Evolutionary conservation across 2,329 filamentous ascomycete genomes (phyloP).

Genomic region (Ophiosphaerella korrae): DNA sequence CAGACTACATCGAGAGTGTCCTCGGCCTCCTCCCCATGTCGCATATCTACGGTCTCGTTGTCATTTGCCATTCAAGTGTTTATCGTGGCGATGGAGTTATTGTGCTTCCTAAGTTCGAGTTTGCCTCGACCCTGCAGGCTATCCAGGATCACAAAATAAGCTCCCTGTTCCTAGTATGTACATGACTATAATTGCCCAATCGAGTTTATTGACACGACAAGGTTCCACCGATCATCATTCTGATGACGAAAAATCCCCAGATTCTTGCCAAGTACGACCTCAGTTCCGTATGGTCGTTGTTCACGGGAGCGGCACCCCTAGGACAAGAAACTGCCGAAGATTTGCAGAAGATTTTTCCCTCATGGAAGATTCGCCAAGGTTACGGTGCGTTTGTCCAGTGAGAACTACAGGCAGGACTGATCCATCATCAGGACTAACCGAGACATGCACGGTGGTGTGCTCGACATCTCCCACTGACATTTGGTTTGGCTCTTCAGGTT

Average conservation of each 20-base stretch:
- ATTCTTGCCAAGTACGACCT: conserved; percentile 70
- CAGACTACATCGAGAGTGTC: conserved; percentile 56
- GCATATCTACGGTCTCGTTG: conserved; percentile 79
- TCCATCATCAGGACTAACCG: conserved; percentile 66
- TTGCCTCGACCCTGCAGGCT: conserved; percentile 65
- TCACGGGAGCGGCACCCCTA: conserved; percentile 78
- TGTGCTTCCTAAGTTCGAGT: conserved; percentile 76
- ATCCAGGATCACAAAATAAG: conserved; percentile 73
- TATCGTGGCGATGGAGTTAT: conserved; percentile 77
- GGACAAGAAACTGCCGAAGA: conserved; percentile 74
- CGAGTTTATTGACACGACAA: conserved; percentile 33
- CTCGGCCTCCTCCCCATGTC: conserved; percentile 79
- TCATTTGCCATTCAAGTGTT: conserved; percentile 67
- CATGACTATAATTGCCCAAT: neutral
- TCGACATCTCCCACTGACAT: conserved; percentile 67
- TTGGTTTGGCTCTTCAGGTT: conserved; percentile 72
- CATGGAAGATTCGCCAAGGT: conserved; percentile 70
- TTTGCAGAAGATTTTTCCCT: conserved; percentile 65
- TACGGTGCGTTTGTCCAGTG: conserved; percentile 60
- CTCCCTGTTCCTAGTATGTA: conserved; percentile 66
- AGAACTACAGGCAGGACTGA: conserved; percentile 1
- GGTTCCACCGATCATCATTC: conserved; percentile 83
- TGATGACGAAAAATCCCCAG: conserved; percentile 69
- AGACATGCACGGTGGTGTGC: conserved; percentile 73
- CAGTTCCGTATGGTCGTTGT: conserved; percentile 54